Conservation (phyloP, 805 yeast genomes). For the Metschnikowia picachoensis region DNA sequence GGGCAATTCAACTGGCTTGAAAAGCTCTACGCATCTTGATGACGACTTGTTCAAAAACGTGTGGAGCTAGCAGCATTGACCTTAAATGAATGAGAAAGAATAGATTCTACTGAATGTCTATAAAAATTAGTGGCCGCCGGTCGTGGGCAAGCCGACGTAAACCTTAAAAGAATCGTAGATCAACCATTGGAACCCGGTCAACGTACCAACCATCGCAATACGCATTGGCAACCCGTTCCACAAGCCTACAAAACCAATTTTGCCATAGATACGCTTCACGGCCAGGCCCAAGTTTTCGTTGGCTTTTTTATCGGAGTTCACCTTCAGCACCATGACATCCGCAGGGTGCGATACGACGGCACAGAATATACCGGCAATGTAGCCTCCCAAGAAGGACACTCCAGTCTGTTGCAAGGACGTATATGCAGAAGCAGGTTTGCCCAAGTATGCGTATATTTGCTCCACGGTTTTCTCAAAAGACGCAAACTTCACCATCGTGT, state of each 20-base stretch:
- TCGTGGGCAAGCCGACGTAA: constrained; percentile 90
- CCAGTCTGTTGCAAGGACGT: constrained; percentile 81
- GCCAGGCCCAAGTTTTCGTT: constrained; percentile 67
- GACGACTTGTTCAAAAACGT: constrained; percentile 69
- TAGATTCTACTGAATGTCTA: background rate
- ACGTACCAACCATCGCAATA: constrained; percentile 95
- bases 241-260: constrained; percentile 84
- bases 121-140: constrained; percentile 51
- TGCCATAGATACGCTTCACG: constrained; percentile 65
- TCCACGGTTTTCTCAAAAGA: constrained; percentile 90
- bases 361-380: constrained; percentile 95
- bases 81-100: background rate
- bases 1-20: constrained; percentile 3
- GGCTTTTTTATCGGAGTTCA: constrained; percentile 66
- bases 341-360: constrained; percentile 97
- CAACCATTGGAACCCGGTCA: constrained; percentile 97
- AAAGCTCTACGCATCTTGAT: constrained; percentile 33
- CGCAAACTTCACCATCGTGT: constrained; percentile 96
- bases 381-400: constrained; percentile 92
- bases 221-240: constrained; percentile 96
- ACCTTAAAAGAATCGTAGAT: constrained; percentile 95
- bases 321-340: constrained; percentile 96
- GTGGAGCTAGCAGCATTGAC: constrained; percentile 41
- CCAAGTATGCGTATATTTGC: constrained; percentile 66
- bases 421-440: constrained; percentile 70